Base-by-base conservation (phyloP, 1,139 yeast genomes). In the Suhomyces bolitotheri region DNA sequence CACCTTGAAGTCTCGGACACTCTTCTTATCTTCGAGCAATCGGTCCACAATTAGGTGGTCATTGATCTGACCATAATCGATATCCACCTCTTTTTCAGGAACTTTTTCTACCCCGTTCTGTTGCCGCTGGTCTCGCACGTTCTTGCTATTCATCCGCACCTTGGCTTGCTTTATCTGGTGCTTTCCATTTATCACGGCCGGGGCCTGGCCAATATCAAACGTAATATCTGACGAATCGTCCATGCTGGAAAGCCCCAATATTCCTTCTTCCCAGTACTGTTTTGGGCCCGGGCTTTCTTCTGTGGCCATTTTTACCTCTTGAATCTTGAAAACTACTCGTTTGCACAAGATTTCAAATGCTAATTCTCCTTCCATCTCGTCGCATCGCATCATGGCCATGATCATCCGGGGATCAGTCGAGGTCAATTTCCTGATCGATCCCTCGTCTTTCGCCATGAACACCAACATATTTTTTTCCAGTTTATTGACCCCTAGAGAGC, bases 311-410 rank as follows among this genome's bases (percentile, higher is more conserved):
- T 34, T 40, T 3, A 23, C 34, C 12, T 46, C 50, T 22, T 44
- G 45, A 21, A 46, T 45, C 34, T 40, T 43, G 27, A 47, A 36
- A 22, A 47, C 37, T n/a, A 47, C 30, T 15, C 47, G 27, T 33
- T 47, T 47, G 43, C 48, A 37, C 36, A 43, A 29, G 22, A 47
- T 43, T 31, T 41, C 44, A 28, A 46, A 45, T 16, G 48, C 50
- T 16, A 43, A 24, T 22, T 38, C 36, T 4, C 51, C 51, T 31
- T 46, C 51, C 36, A 39, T 33, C 25, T 45, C 49, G 25, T 46
- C 49, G 20, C 41, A 29, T 19, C 40, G 25, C 51, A 47, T 40
- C 26, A 44, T 39, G 7, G 47, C 39, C 17, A 44, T 16, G 3
- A 45, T 21, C 19, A 36, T n/a, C 13, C 9, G 28, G 1, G 43